Evolutionary conservation across 495 filamentous ascomycete genomes (phyloP).

Genomic region (Durotheca rogersii): DNA sequence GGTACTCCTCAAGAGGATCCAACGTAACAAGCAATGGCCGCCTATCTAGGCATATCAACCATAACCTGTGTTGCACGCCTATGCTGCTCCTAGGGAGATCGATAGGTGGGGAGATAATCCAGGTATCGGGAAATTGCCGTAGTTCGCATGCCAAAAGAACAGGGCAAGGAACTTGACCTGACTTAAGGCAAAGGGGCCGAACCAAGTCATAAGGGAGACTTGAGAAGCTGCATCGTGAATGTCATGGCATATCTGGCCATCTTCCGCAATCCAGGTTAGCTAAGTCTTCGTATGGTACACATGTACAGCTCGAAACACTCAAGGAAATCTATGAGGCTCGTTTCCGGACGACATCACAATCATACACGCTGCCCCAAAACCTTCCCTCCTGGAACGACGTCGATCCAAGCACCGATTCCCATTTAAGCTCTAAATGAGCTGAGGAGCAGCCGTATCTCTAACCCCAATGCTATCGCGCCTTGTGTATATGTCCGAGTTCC

Average conservation of each 20-base stretch:
- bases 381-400: slow-evolving; percentile 13
- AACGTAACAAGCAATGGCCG: no score
- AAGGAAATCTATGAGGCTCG: slow-evolving; percentile 45
- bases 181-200: slow-evolving; percentile 4
- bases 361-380: slow-evolving; percentile 36
- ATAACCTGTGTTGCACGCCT: no score
- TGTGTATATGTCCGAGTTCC: slow-evolving; percentile 3
- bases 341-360: slow-evolving; percentile 38
- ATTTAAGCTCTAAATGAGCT: slow-evolving; percentile 6
- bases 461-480: slow-evolving; percentile 10
- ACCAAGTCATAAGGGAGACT: no score
- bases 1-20: no score
- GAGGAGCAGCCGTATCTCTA: slow-evolving; percentile 2
- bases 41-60: no score
- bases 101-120: no score
- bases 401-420: no score
- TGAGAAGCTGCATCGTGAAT: slow-evolving; percentile 3
- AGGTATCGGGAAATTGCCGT: no score
- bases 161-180: slow-evolving; percentile 6
- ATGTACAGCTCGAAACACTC: slow-evolving; percentile 45
- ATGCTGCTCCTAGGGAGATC: no score
- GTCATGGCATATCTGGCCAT: slow-evolving; percentile 13
- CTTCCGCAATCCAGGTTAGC: slow-evolving; percentile 15
- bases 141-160: no score
- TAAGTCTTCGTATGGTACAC: slow-evolving; percentile 42